phyloP scores from a whole-genome alignment of 139 green algal genomes.

The Desmodesmus armatus region DNA sequence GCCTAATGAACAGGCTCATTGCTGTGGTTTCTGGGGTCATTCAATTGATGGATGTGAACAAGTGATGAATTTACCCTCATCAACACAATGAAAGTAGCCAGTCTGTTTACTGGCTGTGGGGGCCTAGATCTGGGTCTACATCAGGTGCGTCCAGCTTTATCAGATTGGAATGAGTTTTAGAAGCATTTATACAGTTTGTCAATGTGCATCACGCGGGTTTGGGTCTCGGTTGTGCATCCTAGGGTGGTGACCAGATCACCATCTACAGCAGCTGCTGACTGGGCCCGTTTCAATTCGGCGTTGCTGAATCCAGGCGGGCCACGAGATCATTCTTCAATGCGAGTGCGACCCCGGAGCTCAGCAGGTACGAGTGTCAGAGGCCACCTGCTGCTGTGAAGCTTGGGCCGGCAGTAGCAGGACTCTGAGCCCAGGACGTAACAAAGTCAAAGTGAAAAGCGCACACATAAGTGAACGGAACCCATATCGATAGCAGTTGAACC shows the following conservation, averaged over 20 bases:
- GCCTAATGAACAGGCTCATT: too few relatives aligned
- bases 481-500: too few relatives aligned
- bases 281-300: too few relatives aligned
- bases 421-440: too few relatives aligned
- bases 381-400: not conserved
- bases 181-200: not conserved
- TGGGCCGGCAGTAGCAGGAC: too few relatives aligned
- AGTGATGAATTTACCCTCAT: too few relatives aligned
- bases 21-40: too few relatives aligned
- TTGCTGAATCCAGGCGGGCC: constrained; percentile 70
- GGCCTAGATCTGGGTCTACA: constrained; percentile 73
- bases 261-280: not conserved
- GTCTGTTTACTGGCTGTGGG: constrained; percentile 79
- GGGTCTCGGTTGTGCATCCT: not conserved
- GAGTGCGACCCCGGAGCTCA: constrained; percentile 83
- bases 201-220: too few relatives aligned
- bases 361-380: constrained; percentile 60
- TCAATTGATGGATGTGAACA: too few relatives aligned
- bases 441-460: too few relatives aligned
- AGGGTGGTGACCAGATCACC: not conserved
- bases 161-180: not conserved
- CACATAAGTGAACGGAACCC: too few relatives aligned
- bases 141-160: not conserved
- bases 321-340: constrained; percentile 88
- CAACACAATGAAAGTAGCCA: constrained; percentile 81